Conservation (phyloP, 2,329 filamentous ascomycete species). For the Nothophoma quercina region DNA sequence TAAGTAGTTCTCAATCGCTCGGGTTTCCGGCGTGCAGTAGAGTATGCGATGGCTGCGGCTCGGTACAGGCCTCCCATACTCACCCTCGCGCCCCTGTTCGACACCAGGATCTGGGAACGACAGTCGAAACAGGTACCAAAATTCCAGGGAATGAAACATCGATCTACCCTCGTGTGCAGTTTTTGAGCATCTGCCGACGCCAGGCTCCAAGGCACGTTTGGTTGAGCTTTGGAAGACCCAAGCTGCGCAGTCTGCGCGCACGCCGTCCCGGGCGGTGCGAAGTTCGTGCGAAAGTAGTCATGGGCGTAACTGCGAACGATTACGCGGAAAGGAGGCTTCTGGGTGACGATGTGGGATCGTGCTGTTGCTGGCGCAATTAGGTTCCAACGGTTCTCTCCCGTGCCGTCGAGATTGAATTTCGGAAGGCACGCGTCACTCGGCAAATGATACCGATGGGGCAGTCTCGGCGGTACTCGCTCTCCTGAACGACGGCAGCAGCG, state of each 20-base stretch:
- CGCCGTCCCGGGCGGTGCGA: not conserved
- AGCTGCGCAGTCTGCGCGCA: not conserved
- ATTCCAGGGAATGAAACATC: not conserved
- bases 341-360: not conserved
- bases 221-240: not conserved
- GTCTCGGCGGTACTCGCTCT: not conserved
- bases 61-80: not conserved
- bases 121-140: conserved; percentile 12
- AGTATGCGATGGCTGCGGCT: not conserved
- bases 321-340: not conserved
- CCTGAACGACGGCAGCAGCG: not conserved
- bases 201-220: conserved; percentile 1
- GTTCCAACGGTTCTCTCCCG: conserved; percentile 15
- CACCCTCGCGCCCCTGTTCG: conserved; percentile 3
- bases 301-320: not conserved
- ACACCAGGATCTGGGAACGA: conserved; percentile 8
- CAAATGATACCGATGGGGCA: conserved; percentile 8
- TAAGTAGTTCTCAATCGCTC: not conserved
- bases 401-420: conserved; percentile 15
- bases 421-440: conserved; percentile 13
- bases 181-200: not conserved
- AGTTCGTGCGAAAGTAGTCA: not conserved
- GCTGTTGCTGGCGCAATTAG: conserved; percentile 2
- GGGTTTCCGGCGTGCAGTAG: not conserved
- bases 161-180: conserved; percentile 3